Evolutionary conservation across 495 filamentous ascomycete species (phyloP), one percentile per base, ranked within the genome.

Genomic region (Haplographium delicatum): DNA sequence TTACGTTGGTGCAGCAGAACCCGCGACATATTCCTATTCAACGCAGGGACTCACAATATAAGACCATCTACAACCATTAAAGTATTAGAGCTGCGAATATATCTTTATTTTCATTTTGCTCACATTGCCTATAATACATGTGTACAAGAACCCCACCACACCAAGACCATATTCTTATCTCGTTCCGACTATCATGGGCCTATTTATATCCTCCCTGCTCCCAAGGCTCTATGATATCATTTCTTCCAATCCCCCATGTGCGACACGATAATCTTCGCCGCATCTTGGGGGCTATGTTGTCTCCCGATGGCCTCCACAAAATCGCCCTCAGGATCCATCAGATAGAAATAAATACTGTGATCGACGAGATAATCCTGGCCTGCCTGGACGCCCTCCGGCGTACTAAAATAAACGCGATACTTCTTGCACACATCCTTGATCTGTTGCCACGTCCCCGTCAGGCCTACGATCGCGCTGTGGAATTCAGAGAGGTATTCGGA

Each of bases 311-410:
- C 94, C 72, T 98, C 93, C 20, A 98, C 91, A 65, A 98, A 98
- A 68, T 97, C 94, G 11, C 90, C 90, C 52, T 98, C 94, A 35
- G 93, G 93, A 68, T 96, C 90, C 93, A 98, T 98, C 53, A 98
- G 69, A 66, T 98, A 98, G 63, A 98, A 98, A 74, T 98, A 98
- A 55, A 98, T 97, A 62, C 89, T 95, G 70, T 98, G 93, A 69
- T 97, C 93, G 31, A 98, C 93, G 54, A 98, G 67, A 69, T 98
- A 98, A 66, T 98, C 93, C 72, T 95, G 87, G 7, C 89, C 93
- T 2, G 88, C 82, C 73, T 91, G 82, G 40, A 96, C 87, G 51
- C 90, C 74, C 54, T 73, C 71, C 56, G 93, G 93, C 34, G 93
- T 98, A 59, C 85, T 91, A 64, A 98, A 98, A 71, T 98, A 98